phyloP scores from a whole-genome alignment of 164 flowering plant genomes.

The Tetrastigma voinierianum region DNA sequence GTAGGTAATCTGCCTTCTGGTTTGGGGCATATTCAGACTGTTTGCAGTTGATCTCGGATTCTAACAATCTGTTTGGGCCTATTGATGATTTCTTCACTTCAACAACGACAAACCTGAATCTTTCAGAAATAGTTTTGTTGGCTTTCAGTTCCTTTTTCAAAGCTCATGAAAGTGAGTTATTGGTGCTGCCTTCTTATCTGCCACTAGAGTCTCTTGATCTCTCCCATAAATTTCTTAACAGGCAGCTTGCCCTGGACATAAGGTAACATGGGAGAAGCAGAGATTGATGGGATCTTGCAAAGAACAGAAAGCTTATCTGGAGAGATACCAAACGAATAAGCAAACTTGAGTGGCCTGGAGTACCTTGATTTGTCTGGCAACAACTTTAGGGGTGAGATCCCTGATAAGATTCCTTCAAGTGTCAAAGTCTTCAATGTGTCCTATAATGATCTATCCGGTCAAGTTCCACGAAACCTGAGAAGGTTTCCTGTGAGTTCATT shows the following conservation, averaged over 20 bases:
- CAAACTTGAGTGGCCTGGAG: constrained; percentile 58
- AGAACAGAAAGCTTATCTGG: constrained; percentile 73
- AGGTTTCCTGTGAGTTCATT: constrained; percentile 55
- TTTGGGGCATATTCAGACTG: constrained; percentile 42
- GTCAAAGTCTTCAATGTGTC: constrained; percentile 62
- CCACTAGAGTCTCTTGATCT: constrained; percentile 81
- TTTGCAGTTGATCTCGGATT: constrained; percentile 66
- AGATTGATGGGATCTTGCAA: constrained; percentile 64
- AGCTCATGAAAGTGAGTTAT: constrained; percentile 52
- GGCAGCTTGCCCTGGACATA: constrained; percentile 68
- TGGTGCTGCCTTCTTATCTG: constrained; percentile 46
- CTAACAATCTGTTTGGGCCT: constrained; percentile 58
- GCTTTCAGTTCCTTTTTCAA: constrained; percentile 68
- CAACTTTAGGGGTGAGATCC: constrained; percentile 65
- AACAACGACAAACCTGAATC: constrained; percentile 50
- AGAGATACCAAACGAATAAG: constrained; percentile 62
- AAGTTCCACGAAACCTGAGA: constrained; percentile 64
- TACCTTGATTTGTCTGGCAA: constrained; percentile 77
- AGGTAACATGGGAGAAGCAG: constrained; percentile 60
- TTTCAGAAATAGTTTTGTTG: constrained; percentile 71
- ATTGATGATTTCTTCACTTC: constrained; percentile 65
- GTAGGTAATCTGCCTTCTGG: constrained; percentile 57
- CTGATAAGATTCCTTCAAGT: constrained; percentile 55
- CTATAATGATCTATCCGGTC: constrained; percentile 64
- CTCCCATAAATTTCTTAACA: constrained; percentile 53